Evolutionary conservation across 257 asterid genomes (phyloP), one percentile per base, ranked within the genome.

Genomic region (Leptodermis oblonga): DNA sequence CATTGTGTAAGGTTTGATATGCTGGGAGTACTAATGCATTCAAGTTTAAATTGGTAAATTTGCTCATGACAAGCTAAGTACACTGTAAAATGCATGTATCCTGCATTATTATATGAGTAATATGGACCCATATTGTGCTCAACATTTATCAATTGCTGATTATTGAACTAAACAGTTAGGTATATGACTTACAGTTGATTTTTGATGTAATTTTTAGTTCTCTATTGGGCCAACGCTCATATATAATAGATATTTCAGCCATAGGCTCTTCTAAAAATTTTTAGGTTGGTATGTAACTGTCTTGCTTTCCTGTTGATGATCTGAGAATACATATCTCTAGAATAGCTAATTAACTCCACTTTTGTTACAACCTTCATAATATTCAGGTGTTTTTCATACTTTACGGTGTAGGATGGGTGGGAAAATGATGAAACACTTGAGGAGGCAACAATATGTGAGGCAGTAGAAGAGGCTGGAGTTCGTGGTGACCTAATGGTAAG

Each of bases 401-500:
- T 45, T 36, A 52, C 56, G 17, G 56, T 71, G 65, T 60, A 92
- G 97, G 98, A 97, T 72, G 98, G 98, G 42, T 92, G 98, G 98
- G 98, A 92, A 83, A 92, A 92, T 62, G 98, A 92, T 69, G 98
- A 92, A 82, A 92, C 98, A 23, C 90, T 84, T 70, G 90, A 92
- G 80, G 84, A 92, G 81, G 98, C 97, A 60, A 96, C 97, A 45
- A 84, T 80, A 41, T 87, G 98, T 65, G 98, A 92, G 83, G 98
- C 96, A 63, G 65, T 92, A 74, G 97, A 92, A 75, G 98, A 92
- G 81, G 98, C 98, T 78, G 98, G 98, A 74, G 98, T 92, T 74
- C 89, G 87, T 55, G 98, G 97, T 60, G 86, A 86, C 72, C 81
- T 92, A 77, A 80, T 89, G 90, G 98, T 92, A 79, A 76, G 76